Evolutionary conservation across 2,329 filamentous ascomycete species (phyloP).

Genomic region (Fusarium sp.): DNA sequence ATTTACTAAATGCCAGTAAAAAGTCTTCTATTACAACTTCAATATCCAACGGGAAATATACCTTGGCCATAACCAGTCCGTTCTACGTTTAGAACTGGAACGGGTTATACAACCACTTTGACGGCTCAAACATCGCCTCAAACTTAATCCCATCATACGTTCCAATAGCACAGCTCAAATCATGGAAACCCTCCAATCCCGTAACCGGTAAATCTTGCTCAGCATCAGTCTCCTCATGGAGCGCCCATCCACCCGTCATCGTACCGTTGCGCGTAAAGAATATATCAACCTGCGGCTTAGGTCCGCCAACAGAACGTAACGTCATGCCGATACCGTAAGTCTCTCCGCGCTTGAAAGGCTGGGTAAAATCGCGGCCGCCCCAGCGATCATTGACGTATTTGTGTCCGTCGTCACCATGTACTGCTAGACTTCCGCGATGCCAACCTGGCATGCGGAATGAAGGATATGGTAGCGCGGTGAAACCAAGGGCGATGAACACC

Average conservation of each 20-base stretch:
- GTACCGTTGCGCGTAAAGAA: slow-evolving; percentile 79
- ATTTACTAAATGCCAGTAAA: neutral
- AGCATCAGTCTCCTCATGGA: slow-evolving; percentile 79
- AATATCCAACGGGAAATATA: neutral
- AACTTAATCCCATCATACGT: slow-evolving; percentile 76
- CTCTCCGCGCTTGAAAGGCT: slow-evolving; percentile 72
- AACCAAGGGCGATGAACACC: slow-evolving; percentile 73
- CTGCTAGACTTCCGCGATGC: slow-evolving; percentile 79
- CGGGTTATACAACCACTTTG: slow-evolving; percentile 66
- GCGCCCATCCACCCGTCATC: slow-evolving; percentile 72
- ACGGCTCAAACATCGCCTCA: slow-evolving; percentile 72
- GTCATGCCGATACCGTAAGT: slow-evolving; percentile 79
- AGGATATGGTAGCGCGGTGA: slow-evolving; percentile 79
- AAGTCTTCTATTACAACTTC: neutral
- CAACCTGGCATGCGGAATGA: slow-evolving; percentile 82
- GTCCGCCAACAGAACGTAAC: slow-evolving; percentile 56
- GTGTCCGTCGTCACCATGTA: slow-evolving; percentile 85
- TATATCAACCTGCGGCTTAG: slow-evolving; percentile 50
- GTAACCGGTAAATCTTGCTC: slow-evolving; percentile 70
- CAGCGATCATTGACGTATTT: slow-evolving; percentile 80
- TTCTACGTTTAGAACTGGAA: slow-evolving; percentile 27
- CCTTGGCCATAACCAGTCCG: neutral
- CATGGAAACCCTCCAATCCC: slow-evolving; percentile 77
- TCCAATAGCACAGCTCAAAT: slow-evolving; percentile 78
- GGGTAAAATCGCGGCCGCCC: slow-evolving; percentile 77